Conservation (phyloP, 306 rosid species). For the Cucumis sativus region Cucumber_9930_V3 NC_026655.2:9822001-9822500, state of each 20-base stretch:
- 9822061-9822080: conserved; percentile 98
- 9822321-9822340: not conserved
- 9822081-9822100: conserved; percentile 73
- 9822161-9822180: not conserved
- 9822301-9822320: not conserved
- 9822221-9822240: not conserved
- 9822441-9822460: not conserved
- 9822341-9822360: not conserved
- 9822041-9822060: conserved; percentile 83
- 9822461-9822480: not conserved
- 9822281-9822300: not conserved
- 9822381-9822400: not conserved
- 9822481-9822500: not conserved
- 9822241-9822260: conserved; percentile 1
- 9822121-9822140: conserved; percentile 54
- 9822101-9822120: conserved; percentile 92
- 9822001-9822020: conserved; percentile 92
- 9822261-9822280: not conserved
- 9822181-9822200: not conserved
- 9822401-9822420: not conserved
- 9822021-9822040: conserved; percentile 64
- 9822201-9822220: not conserved
- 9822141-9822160: not conserved
- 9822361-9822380: not conserved
- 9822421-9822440: not conserved